Percentiles rank a stretch among this genome's conserved stretches.
Evolutionary conservation across 129 eudicot species (phyloP).

Genomic region (Lonicera japonica): DNA sequence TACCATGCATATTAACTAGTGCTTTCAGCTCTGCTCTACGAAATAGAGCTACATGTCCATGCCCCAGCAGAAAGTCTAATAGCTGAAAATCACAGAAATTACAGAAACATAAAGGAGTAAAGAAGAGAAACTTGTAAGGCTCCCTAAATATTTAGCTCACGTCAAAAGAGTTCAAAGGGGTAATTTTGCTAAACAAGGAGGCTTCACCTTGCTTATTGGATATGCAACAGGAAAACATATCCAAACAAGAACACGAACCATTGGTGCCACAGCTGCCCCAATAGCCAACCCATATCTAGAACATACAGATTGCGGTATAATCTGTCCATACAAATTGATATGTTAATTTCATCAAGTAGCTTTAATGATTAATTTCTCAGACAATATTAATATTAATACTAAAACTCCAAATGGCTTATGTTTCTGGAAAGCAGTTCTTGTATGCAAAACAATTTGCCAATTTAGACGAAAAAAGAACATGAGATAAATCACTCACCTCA

Average conservation of each 20-base stretch:
- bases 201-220: slow-evolving; percentile 90
- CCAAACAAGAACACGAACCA: slow-evolving; percentile 83
- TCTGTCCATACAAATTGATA: slow-evolving; percentile 34
- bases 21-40: slow-evolving; percentile 95
- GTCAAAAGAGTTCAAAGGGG: background rate
- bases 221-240: slow-evolving; percentile 87
- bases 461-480: background rate
- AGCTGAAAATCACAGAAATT: slow-evolving; percentile 26
- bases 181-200: background rate
- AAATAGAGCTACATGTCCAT: slow-evolving; percentile 67
- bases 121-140: background rate
- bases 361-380: too few species aligned
- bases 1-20: slow-evolving; percentile 81
- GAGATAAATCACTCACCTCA: slow-evolving; percentile 47
- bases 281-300: slow-evolving; percentile 82
- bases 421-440: too few species aligned
- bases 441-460: too few species aligned
- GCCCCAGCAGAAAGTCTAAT: slow-evolving; percentile 69
- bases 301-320: slow-evolving; percentile 92
- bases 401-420: too few species aligned
- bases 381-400: too few species aligned
- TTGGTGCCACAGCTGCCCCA: slow-evolving; percentile 77
- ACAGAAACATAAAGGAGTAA: slow-evolving; percentile 7
- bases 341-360: background rate
- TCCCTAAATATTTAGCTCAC: background rate